Evolutionary conservation across 208 protist genomes (phyloP), one percentile per base, ranked within the genome.

Genomic region (Acanthamoeba healyi): DNA sequence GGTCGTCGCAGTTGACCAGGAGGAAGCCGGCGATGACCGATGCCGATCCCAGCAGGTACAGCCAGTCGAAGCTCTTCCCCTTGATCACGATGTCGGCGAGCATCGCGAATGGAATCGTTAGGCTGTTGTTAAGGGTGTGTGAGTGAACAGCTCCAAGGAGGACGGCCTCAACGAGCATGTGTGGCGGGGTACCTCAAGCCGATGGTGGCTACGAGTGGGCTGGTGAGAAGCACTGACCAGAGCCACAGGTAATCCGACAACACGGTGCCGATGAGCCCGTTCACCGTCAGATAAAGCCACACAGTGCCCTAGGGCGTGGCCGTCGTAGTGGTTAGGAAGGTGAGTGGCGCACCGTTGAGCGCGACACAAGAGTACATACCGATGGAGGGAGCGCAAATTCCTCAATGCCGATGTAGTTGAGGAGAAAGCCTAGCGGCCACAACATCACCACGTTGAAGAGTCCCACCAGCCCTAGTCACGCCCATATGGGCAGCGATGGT

Each of bases 41-140:
- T 34, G 26, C 17, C 61, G 93, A 91, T 2, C 93, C 93, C 9
- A 79, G 44, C 42, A 94, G 34, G 58, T 90, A 94, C 19, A 94
- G 12, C 42, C 42, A 94, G n/a, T n/a, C 40, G 61, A 94, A 94
- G 38, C 42, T 49, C 42, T 56, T 84, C 40, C 49, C 92, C 42
- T 74, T 90, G 58, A 94, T 26, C 72, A 94, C 54, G 32, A 72
- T 77, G 40, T 94, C 74, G 42, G 77, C 49, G 17, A 94, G 42
- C 94, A 95, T 95, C 7, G 94, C 94, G n/a, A 95, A 24, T 10
- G 94, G 94, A 9, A 95, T 94, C 32, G 94, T 94, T 6, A 95
- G 34, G 49, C 91, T 93, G 49, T 1, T 6, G n/a, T 1, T 40
- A 26, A 44, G 9, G 29, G 32, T 1, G 7, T n/a, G 67, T 24